Base-by-base conservation (phyloP, 2,329 filamentous ascomycete species). In the Clathrospora elynae region DNA sequence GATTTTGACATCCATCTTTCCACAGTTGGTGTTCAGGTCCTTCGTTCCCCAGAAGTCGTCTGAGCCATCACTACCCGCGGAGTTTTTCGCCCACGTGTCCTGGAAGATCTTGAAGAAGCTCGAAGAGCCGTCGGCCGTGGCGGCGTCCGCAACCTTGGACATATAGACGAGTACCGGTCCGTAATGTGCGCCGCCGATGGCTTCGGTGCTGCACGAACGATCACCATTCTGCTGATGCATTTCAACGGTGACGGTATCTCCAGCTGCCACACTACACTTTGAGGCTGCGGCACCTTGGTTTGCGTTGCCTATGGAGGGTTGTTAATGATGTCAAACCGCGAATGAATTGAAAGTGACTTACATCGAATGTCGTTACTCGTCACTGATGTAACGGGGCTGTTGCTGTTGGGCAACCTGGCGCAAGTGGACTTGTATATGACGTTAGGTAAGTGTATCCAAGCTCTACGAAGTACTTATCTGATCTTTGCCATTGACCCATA, bases 101-200 rank as follows among this genome's bases (percentile, higher is more conserved):
- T 82, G 70, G 57, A 81, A 78, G 51, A 82, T 51, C 73, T 82
- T 82, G 75, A 82, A 82, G 77, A 78, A 82, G 35, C 67, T 65
- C 12, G 73, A 68, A 37, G 74, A 72, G 29, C 75, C 72, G 47
- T 75, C 75, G 18, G 79, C 78, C 49, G 76, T 74, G 55, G 76
- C 78, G 11, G 71, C 63, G 11, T 69, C 64, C 57, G 77, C 76
- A 20, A 70, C 72, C 39, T 64, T 64, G 44, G 71, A 72, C 49
- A 71, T 49, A 66, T 78, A 81, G 5, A 46, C 51, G 6, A 49
- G 39, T 3, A 54, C 48, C 6, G 48, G 51, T 6, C 51, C 79
- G 40, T 63, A 60, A 32, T 68, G 66, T 5, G 61, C 61, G 11
- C 62, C 66, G 6, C 64, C 65, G 35, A 68, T 68, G 19, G 63